Evolutionary conservation across 768 basidiomycete genomes (phyloP), one percentile per base, ranked within the genome.

Genomic region (Coprinopsis cinerea): DNA sequence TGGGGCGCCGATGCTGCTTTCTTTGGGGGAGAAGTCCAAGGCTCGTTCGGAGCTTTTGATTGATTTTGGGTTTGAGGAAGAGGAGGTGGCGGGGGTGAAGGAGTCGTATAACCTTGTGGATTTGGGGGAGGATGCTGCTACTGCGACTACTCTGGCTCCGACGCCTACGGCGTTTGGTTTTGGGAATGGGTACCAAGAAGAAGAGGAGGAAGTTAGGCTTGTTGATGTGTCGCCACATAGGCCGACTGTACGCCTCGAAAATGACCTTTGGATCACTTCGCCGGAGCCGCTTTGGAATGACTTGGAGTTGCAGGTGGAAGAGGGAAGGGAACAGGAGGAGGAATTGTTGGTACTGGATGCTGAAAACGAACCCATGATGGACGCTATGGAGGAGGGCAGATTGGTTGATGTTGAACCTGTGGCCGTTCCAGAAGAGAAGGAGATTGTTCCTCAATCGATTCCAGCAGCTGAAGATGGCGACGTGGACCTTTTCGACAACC

Each of bases 31-130:
- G 6, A 18, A 10, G 10, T 9, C 11, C 6, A 32, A 32, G 37
- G 18, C 37, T 7, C 5, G 9, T 9, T 34, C 44, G n/a, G 49
- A 51, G 43, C 22, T 51, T 20, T 22, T 51, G 7, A 45, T 51
- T 37, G 49, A 51, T 28, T 28, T 51, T 24, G 43, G 44, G 35
- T 23, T 7, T 24, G 28, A 23, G 24, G 39, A 28, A 15, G 48
- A 24, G 17, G 23, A 41, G 6, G 23, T 15, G 7, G 27, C n/a
- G 14, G 28, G 28, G 10, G 18, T 25, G 20, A 9, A 24, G n/a
- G n/a, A n/a, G n/a, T n/a, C n/a, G n/a, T n/a, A n/a, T n/a, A n/a
- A n/a, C n/a, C n/a, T n/a, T n/a, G n/a, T n/a, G n/a, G n/a, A n/a
- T n/a, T n/a, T n/a, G n/a, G n/a, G n/a, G n/a, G n/a, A n/a, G n/a